Base-by-base conservation (phyloP, 257 asterid species). In the Sherardia arvensis region DNA sequence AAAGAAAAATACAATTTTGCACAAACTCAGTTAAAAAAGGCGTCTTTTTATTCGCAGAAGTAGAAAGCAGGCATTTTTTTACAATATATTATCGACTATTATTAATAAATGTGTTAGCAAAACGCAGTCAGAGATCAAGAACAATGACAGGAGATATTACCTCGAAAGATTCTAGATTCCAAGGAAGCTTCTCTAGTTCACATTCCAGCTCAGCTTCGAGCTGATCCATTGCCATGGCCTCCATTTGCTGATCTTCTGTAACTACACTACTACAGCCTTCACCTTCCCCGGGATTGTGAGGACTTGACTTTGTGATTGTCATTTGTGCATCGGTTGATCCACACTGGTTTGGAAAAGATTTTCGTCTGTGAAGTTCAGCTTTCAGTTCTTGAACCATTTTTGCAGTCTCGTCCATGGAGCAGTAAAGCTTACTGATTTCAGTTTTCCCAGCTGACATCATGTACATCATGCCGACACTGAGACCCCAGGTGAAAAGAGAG, bases 401-500 rank as follows among this genome's bases (percentile, higher is more conserved):
- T 26, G 84, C 71, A 36, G 94, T 85, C 69, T 83, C 89, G 33
- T 78, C 75, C 87, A 85, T 76, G 61, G 91, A 79, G 30, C 71
- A 43, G 67, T 81, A 81, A 62, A 85, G 58, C 83, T 49, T 73
- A 57, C 66, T 69, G 61, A 85, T 80, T 77, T 85, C 89, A 48
- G 80, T 76, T 60, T 83, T 82, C 73, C 90, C 95, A 57, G 88
- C 84, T 32, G 92, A 84, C 88, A 86, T 76, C 95, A 86, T 86
- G 61, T 76, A 86, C 92, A 85, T 82, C 61, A 86, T 76, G 55
- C 95, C 92, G 53, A 88, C 69, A 38, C 92, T 84, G 51, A 86
- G 81, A 54, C 95, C 95, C 82, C 84, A 86, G 34, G 83, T 80
- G 69, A 86, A 82, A 40, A 63, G 8, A 0, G 92, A 69, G 61